phyloP scores from a whole-genome alignment of 106 monocot species.

The Acanthochlamys bracteata region DNA sequence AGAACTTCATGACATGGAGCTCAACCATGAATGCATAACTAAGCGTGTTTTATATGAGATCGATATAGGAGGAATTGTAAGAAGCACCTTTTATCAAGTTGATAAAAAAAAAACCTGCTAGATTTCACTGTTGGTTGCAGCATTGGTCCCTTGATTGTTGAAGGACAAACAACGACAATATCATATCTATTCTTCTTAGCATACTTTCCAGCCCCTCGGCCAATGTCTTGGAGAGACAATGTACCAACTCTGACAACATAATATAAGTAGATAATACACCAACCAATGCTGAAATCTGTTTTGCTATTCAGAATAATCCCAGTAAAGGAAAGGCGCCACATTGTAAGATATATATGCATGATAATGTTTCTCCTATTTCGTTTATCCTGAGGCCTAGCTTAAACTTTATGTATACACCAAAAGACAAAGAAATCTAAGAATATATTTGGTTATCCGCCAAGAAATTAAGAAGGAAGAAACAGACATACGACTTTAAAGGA shows the following conservation, averaged over 20 bases:
- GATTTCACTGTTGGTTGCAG: conserved; percentile 54
- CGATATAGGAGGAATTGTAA: not conserved
- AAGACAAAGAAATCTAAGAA: not conserved
- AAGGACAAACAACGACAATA: conserved; percentile 51
- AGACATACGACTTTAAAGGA: not conserved
- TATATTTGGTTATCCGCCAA: not conserved
- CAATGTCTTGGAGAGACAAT: conserved; percentile 51
- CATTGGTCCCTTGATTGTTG: conserved; percentile 41
- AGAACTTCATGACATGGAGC: not conserved
- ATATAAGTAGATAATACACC: not conserved
- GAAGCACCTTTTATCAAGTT: conserved; percentile 48
- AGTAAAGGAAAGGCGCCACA: not conserved
- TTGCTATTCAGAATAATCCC: too few relatives aligned
- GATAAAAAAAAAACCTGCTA: conserved; percentile 38
- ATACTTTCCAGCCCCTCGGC: conserved; percentile 43
- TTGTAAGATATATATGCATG: not conserved
- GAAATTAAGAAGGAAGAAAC: not conserved
- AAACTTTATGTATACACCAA: not conserved
- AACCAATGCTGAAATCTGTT: not conserved
- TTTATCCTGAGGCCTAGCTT: not conserved
- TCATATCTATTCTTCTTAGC: conserved; percentile 34
- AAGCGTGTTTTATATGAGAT: too few relatives aligned
- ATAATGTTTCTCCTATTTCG: not conserved
- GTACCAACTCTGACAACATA: conserved; percentile 48
- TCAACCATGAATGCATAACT: not conserved